Percentiles rank a stretch among this genome's conserved stretches.
phyloP scores from a whole-genome alignment of 2,329 filamentous ascomycete genomes.

The Aspergillus tanneri region DNA sequence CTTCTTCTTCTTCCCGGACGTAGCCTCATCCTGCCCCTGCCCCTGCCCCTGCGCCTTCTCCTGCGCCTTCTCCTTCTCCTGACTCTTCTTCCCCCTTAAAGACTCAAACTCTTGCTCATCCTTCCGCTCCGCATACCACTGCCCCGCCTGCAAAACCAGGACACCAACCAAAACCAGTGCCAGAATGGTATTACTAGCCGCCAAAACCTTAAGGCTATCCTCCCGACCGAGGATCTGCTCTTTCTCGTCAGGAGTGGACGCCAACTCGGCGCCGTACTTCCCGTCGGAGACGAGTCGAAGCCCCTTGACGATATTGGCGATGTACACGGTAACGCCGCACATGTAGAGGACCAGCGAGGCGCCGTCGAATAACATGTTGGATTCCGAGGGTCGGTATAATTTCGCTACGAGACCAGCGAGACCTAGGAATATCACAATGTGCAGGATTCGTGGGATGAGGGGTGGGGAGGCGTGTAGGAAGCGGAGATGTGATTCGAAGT shows the following conservation, averaged over 20 bases:
- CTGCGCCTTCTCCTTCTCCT: slow-evolving; percentile 17
- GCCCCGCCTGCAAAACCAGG: slow-evolving; percentile 86
- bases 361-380: slow-evolving; percentile 92
- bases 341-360: slow-evolving; percentile 70
- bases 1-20: background rate
- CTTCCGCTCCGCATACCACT: slow-evolving; percentile 98
- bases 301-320: slow-evolving; percentile 95
- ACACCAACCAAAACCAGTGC: slow-evolving; percentile 90
- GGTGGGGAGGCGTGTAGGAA: slow-evolving; percentile 90
- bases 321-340: slow-evolving; percentile 87
- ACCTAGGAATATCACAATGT: slow-evolving; percentile 87
- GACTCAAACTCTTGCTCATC: slow-evolving; percentile 76
- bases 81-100: slow-evolving; percentile 54
- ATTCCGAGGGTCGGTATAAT: slow-evolving; percentile 89
- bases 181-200: slow-evolving; percentile 93
- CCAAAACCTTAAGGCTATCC: slow-evolving; percentile 85
- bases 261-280: slow-evolving; percentile 57
- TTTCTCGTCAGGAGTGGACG: slow-evolving; percentile 47
- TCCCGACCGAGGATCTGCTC: slow-evolving; percentile 75
- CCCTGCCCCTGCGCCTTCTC: slow-evolving; percentile 24
- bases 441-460: slow-evolving; percentile 86
- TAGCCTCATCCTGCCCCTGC: slow-evolving; percentile 21
- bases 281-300: slow-evolving; percentile 77
- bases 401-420: slow-evolving; percentile 89
- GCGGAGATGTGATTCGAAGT: slow-evolving; percentile 84